Evolutionary conservation across 768 basidiomycete genomes (phyloP), one percentile per base, ranked within the genome.

Genomic region (Krasilnikovozyma curviuscula): DNA sequence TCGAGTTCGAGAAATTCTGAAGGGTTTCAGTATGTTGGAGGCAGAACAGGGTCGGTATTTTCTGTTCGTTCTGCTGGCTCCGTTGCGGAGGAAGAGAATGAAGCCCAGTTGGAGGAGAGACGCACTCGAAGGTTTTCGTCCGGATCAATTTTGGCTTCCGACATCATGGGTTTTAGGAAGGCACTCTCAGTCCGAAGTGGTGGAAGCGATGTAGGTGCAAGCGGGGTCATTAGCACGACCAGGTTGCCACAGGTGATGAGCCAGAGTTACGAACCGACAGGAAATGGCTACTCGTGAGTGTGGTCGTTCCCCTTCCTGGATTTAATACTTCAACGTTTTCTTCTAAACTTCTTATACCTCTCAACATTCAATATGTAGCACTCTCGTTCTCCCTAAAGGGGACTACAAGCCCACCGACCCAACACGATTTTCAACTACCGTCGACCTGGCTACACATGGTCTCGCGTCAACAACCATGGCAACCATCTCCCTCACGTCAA

Each of bases 241-340:
- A 24, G 39, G 33, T 33, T 41, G 50, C 50, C 50, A 21, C 50
- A 52, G 27, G 45, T 52, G 2, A 47, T 52, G 50, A 41, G 50
- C 13, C 33, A 29, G 32, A 19, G 21, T 28, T 33, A 28, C 48
- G 39, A 52, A 46, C 33, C 45, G 50, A n/a, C n/a, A n/a, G 50
- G 50, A 12, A 35, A 37, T 2, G 50, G 50, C 3, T 52, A 52
- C 25, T 52, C 50, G 50, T 52, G 32, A 14, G 50, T 46, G 14
- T 10, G 3, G 4, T 24, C 31, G 10, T 31, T 18, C 32, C 29
- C 14, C 38, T 48, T 39, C 3, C 33, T 1, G 3, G 9, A 16
- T n/a, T 37, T 25, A 10, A 24, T 6, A 18, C 35, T 18, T 37
- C 18, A 37, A 12, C 10, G 18, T 37, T n/a, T 37, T n/a, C n/a